A percentile compares a stretch with the other conserved stretches of the same genome.
phyloP scores from a whole-genome alignment of 192 early-diverging fungal species.

The Oehlia diaphana region DNA sequence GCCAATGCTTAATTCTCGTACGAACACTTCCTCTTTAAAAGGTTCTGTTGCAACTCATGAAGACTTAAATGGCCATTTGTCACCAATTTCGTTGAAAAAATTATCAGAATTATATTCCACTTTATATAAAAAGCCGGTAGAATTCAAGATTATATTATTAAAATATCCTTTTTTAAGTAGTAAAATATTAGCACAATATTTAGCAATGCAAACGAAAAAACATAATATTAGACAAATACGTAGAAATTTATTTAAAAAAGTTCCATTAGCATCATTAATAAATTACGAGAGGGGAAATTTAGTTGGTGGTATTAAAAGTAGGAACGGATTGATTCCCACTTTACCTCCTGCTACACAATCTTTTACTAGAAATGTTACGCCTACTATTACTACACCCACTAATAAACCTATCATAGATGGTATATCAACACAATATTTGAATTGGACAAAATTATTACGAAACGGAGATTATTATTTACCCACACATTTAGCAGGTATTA shows the following conservation, averaged over 20 bases:
- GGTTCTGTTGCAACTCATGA: background rate
- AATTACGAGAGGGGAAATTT: background rate
- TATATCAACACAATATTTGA: background rate
- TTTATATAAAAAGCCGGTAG: slow-evolving; percentile 10
- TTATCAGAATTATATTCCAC: background rate
- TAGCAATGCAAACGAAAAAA: slow-evolving; percentile 2
- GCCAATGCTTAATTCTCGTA: background rate
- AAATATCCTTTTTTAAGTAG: slow-evolving; percentile 21
- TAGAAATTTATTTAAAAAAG: slow-evolving; percentile 11
- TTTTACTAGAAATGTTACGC: no score
- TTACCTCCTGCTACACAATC: background rate
- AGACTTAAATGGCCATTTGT: background rate
- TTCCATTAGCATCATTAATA: slow-evolving; percentile 3
- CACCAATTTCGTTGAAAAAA: background rate
- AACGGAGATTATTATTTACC: slow-evolving; percentile 1
- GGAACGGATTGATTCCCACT: background rate
- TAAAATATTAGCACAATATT: slow-evolving; percentile 20
- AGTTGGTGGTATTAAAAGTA: background rate
- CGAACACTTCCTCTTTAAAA: no score
- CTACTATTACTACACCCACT: no score
- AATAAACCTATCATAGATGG: background rate
- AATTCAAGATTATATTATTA: slow-evolving; percentile 1
- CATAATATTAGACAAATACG: background rate
- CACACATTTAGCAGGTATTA: slow-evolving; percentile 15
- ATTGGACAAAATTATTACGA: slow-evolving; percentile 14